Evolutionary conservation across 2,329 filamentous ascomycete genomes (phyloP), one percentile per base, ranked within the genome.

Genomic region (Pseudocercospora macadamiae): DNA sequence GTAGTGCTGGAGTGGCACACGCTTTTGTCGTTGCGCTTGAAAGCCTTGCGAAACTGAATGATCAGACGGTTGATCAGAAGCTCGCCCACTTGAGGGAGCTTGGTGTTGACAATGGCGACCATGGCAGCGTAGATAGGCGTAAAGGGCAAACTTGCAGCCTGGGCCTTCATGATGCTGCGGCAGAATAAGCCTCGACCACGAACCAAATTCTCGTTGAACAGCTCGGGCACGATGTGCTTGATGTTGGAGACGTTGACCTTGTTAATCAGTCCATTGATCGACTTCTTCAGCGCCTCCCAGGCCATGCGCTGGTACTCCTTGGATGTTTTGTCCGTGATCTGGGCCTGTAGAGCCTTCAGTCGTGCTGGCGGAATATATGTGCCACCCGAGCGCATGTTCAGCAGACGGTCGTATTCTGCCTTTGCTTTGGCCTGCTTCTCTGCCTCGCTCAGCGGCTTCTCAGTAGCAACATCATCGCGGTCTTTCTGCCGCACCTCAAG

Each of bases 271-370:
- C 95, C 95, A 73, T 99, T 97, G 78, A 99, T 96, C 49, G 90
- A 95, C 81, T 99, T 99, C 80, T 99, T 99, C 71, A 99, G 80
- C 10, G 93, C 93, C 77, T 99, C 95, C 95, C 95, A 99, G 7
- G 93, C 92, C 91, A 99, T 96, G 69, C 95, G 90, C 83, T 97
- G 95, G 73, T 96, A 97, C 78, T 97, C 95, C 76, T 96, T 96
- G 76, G 89, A 96, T 55, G 85, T 88, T 81, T 96, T 96, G 79
- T 99, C 95, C 62, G 92, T 97, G 75, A 99, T 96, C 77, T 96
- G 92, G 54, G 93, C 91, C 79, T 99, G 95, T 61, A 99, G 84
- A 36, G 93, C 93, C 68, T 92, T 87, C 71, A 99, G 81, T 67
- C 91, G 85, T 53, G 93, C 93, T 0, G 95, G 95, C 18, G 95